Conservation (phyloP, 805 yeast genomes). For the Suhomyces sp. region DNA sequence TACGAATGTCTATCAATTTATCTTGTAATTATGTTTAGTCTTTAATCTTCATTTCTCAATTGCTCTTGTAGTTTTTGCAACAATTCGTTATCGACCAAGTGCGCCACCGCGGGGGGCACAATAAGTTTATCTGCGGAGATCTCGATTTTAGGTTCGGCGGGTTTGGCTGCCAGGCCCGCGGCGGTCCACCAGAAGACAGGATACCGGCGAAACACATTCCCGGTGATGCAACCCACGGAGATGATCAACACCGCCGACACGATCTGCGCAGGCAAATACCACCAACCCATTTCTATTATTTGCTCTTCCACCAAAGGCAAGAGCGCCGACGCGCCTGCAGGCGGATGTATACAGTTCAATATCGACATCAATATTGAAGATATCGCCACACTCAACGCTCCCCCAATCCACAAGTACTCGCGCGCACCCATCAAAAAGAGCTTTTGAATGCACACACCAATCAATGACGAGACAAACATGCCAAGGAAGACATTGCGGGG, state of each 20-base stretch:
- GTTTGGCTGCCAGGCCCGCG: conserved; percentile 5
- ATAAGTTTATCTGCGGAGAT: not conserved
- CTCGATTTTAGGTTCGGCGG: not conserved
- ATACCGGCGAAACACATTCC: conserved; percentile 51
- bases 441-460: conserved; percentile 55
- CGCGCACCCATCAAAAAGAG: conserved; percentile 49
- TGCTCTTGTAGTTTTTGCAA: not conserved
- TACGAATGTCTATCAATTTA: not conserved
- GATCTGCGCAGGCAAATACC: conserved; percentile 57
- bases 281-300: conserved; percentile 57
- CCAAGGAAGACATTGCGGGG: conserved; percentile 60
- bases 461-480: conserved; percentile 49
- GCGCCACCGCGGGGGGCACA: not conserved
- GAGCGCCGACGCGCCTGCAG: conserved; percentile 68
- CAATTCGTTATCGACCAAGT: not conserved
- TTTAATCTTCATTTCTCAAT: not conserved
- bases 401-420: conserved; percentile 53
- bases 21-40: not conserved
- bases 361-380: conserved; percentile 53
- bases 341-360: conserved; percentile 62
- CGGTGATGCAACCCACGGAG: conserved; percentile 49
- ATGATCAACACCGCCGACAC: conserved; percentile 48
- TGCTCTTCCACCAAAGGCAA: conserved; percentile 49
- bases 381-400: conserved; percentile 55
- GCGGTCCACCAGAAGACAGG: conserved; percentile 64